Evolutionary conservation across 2,329 filamentous ascomycete species (phyloP).

Genomic region (Leptographium flavum): DNA sequence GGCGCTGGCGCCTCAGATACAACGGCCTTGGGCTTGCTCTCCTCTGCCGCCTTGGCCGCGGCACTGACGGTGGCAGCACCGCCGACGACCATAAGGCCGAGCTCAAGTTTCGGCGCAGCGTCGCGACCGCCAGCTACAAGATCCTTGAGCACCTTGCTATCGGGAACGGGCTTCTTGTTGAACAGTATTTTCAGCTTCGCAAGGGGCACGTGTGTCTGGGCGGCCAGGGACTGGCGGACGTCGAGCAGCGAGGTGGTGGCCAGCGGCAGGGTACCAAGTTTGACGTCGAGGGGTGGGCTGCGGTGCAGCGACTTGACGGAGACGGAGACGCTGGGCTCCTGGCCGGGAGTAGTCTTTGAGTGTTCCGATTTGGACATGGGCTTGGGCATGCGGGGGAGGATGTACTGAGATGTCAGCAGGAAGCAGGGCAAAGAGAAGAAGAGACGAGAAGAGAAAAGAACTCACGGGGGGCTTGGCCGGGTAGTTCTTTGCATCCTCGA

Average conservation of each 20-base stretch:
- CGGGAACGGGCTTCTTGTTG: conserved; percentile 72
- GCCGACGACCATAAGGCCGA: conserved; percentile 79
- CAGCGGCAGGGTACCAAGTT: conserved; percentile 45
- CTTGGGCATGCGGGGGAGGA: conserved; percentile 50
- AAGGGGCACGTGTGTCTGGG: conserved; percentile 46
- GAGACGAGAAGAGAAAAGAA: conserved; percentile 3
- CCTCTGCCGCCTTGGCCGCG: conserved; percentile 20
- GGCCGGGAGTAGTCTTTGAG: conserved; percentile 33
- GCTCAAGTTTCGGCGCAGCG: conserved; percentile 47
- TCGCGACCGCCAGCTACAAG: conserved; percentile 40
- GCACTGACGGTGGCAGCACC: conserved; percentile 34
- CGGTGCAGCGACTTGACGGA: conserved; percentile 58
- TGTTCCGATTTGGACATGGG: conserved; percentile 15
- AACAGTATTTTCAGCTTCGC: conserved; percentile 76
- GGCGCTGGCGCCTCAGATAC: conserved; percentile 17
- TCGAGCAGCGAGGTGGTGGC: conserved; percentile 60
- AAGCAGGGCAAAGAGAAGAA: neutral
- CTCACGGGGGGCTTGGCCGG: conserved; percentile 63
- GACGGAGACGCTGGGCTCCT: conserved; percentile 40
- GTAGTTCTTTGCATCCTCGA: conserved; percentile 71
- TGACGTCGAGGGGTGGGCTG: conserved; percentile 52
- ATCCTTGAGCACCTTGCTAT: conserved; percentile 66
- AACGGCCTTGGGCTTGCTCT: conserved; percentile 26
- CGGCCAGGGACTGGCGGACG: conserved; percentile 56
- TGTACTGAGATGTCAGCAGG: conserved; percentile 38